These are phyloP conservation scores for Lipomyces sp. DNA, from an alignment of 805 yeast genomes.

Conservation along the genomic window DNA sequence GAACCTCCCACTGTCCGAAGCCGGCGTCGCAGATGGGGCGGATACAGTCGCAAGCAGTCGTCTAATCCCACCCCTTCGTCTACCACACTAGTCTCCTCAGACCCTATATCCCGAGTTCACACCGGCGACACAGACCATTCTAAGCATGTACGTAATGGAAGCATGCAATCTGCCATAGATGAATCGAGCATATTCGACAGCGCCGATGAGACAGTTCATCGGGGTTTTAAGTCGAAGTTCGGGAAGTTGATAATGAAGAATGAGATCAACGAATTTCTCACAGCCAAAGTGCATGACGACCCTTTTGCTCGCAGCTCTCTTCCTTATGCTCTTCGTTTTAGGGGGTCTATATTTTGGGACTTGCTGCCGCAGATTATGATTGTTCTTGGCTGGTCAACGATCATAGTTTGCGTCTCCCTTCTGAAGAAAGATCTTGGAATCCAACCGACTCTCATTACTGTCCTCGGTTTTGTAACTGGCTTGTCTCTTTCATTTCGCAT, in stretches of 20 bases:
- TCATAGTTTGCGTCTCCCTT: slow-evolving; percentile 19
- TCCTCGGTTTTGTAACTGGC: slow-evolving; percentile 28
- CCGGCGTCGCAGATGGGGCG: too few relatives aligned
- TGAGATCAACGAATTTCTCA: slow-evolving; percentile 23
- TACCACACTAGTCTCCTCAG: too few relatives aligned
- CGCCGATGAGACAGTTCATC: too few relatives aligned
- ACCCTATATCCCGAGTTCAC: too few relatives aligned
- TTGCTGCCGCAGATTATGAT: slow-evolving; percentile 22
- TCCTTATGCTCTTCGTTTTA: slow-evolving; percentile 26
- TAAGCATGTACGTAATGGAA: too few relatives aligned
- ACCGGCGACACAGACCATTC: too few relatives aligned
- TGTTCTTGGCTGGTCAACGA: slow-evolving; percentile 19
- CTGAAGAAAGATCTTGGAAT: slow-evolving; percentile 23
- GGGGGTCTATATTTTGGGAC: slow-evolving; percentile 27
- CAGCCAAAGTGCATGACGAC: slow-evolving; percentile 27
- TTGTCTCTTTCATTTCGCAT: slow-evolving; percentile 24
- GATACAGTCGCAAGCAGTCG: too few relatives aligned
- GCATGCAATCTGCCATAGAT: too few relatives aligned
- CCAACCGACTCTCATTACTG: slow-evolving; percentile 21
- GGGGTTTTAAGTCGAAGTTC: not conserved
- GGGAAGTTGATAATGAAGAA: slow-evolving; percentile 1
- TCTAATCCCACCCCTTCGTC: too few relatives aligned
- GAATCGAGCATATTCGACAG: too few relatives aligned
- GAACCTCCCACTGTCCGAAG: too few relatives aligned
- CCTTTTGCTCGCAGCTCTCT: slow-evolving; percentile 23